phyloP scores from a whole-genome alignment of 106 monocot genomes.

The Dendrobium officinale region DNA sequence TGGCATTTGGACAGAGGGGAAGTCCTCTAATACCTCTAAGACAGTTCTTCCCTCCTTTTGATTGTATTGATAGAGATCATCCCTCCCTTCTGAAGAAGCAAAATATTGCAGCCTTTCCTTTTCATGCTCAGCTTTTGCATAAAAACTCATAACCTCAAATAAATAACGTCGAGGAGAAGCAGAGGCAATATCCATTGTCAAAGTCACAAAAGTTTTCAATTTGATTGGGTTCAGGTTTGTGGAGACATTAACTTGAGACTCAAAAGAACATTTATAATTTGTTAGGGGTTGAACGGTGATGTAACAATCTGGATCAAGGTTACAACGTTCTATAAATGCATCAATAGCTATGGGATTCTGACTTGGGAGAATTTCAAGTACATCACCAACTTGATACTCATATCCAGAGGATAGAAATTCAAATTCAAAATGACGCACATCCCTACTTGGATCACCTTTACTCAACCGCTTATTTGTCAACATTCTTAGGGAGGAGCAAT shows the following conservation, averaged over 20 bases:
- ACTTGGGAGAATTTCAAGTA: conserved; percentile 82
- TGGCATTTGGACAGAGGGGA: conserved; percentile 85
- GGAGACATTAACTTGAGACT: conserved; percentile 11
- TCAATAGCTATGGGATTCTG: conserved; percentile 68
- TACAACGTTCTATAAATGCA: conserved; percentile 71
- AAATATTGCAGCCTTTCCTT: conserved; percentile 89
- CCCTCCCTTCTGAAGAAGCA: conserved; percentile 92
- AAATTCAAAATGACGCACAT: conserved; percentile 85
- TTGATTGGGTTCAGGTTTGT: conserved; percentile 23
- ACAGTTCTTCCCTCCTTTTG: conserved; percentile 88
- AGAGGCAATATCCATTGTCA: conserved; percentile 87
- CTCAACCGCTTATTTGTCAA: conserved; percentile 53
- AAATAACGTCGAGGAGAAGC: conserved; percentile 90
- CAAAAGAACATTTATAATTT: conserved; percentile 19
- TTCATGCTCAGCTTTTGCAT: conserved; percentile 77
- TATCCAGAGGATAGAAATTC: conserved; percentile 43
- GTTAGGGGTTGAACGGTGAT: conserved; percentile 43
- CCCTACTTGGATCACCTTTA: conserved; percentile 42
- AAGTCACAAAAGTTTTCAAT: conserved; percentile 57
- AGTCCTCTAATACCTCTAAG: conserved; percentile 90
- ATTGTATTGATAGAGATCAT: conserved; percentile 93
- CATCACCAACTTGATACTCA: conserved; percentile 84
- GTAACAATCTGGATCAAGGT: conserved; percentile 72
- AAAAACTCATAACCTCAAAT: conserved; percentile 99
- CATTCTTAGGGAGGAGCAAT: conserved; percentile 58